Evolutionary conservation across 176 grass and related monocot species (phyloP), one percentile per base, ranked within the genome.

Genomic region (Aegilops speltoides): DNA sequence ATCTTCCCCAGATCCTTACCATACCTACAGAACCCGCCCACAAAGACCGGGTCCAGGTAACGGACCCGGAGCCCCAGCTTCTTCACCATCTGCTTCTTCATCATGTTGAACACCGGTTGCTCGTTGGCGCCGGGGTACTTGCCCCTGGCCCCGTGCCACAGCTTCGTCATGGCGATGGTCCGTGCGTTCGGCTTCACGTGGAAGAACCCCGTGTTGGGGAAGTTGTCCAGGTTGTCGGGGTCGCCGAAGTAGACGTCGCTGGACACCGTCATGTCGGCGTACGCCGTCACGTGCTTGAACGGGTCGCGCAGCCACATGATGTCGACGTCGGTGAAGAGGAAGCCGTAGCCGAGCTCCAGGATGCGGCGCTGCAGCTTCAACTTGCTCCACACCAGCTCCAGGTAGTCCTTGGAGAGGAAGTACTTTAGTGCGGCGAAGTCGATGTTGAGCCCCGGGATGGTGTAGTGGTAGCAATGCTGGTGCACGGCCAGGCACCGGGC

Each of bases 261-360:
- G n/a, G 91, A 91, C 48, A 89, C 46, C 4, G 69, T 86, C 64
- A 98, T 84, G 80, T 98, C 95, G 1, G 93, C 95, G 62, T 98
- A 93, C 10, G 72, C 88, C 9, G 87, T 92, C 34, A 98, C 81
- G 57, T 95, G 80, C 64, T 87, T 89, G 28, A 95, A 85, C 24
- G 95, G 95, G 56, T 98, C 89, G 3, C 93, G 65, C 65, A 98
- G 48, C 95, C 95, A 98, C 45, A 95, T 2, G 19, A 98, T 45
- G 64, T 98, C 95, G 0, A 93, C 93, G 83, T 98, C 95, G 0
- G 95, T 89, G 86, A 95, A 98, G 72, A 95, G 62, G 87, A 95
- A 98, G 80, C 50, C 79, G 78, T 98, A 95, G n/a, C 96, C 96
- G 68, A 92, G 91, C 86, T 94, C 77, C 2, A 98, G 91, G 13